Base-by-base conservation (phyloP, 2,329 filamentous ascomycete species). In the Leptographium procerum region DNA sequence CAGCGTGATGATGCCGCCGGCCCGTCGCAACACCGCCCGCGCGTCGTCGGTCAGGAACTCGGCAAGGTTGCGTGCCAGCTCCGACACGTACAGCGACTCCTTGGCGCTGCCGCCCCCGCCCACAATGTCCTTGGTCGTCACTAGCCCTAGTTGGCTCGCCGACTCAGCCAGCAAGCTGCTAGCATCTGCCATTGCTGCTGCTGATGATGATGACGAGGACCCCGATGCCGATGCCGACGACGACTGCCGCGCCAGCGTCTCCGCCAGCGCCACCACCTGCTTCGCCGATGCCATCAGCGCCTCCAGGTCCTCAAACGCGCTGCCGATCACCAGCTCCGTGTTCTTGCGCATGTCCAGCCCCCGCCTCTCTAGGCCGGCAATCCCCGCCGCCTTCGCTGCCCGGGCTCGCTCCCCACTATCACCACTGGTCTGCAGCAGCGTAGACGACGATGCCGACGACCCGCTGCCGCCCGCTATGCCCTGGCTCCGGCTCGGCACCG, bases 241-340 rank as follows among this genome's bases (percentile, higher is more conserved):
- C 24, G 75, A 75, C 67, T 91, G 87, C 14, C 83, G 78, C 1
- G 90, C 85, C 65, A 97, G 92, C 19, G 85, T 85, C 71, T 97
- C 92, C 1, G 94, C 94, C 48, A 99, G 84, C 6, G 91, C 90
- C 55, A 97, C 87, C 54, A 99, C 90, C 69, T 99, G 90, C 69
- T 97, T 96, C 6, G 94, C 94, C 4, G 92, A 96, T 3, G 91
- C 90, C 92, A 97, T 99, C 43, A 99, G 78, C 4, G 94, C 91
- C 69, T 97, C 92, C 0, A 99, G 81, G 67, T 99, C 94, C 69
- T 96, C 92, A 66, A 99, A 99, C 0, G 94, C 91, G 63, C 83
- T 91, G 29, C 92, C 92, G 63, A 99, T 96, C 55, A 96, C 86
- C 11, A 90, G 74, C 70, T 96, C 91, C 65, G 96, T 97, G 70